Percentiles rank a stretch among this genome's conserved stretches.
These are phyloP conservation scores for Cylindrotheca closterium DNA, from an alignment of 108 stramenopile genomes.

Conservation along the genomic window DNA sequence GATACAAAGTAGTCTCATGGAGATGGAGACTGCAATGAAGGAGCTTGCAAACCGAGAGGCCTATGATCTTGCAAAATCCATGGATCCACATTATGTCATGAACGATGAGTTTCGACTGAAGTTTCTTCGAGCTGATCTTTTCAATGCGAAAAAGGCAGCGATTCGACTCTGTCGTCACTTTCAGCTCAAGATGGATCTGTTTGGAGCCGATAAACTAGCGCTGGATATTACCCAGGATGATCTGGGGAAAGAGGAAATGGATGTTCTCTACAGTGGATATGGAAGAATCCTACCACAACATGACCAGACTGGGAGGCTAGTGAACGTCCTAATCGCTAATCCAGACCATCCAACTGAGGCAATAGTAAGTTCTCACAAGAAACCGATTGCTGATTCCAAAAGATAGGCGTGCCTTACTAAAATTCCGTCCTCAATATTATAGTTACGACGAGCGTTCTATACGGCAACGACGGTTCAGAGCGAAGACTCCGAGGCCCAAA, in stretches of 20 bases:
- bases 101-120: slow-evolving; percentile 10
- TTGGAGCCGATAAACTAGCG: slow-evolving; percentile 21
- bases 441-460: slow-evolving; percentile 2
- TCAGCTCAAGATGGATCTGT: slow-evolving; percentile 21
- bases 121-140: slow-evolving; percentile 17
- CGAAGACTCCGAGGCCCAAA: slow-evolving; percentile 4
- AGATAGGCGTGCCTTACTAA: no score
- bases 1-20: not conserved
- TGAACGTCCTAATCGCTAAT: slow-evolving; percentile 1
- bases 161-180: slow-evolving; percentile 9
- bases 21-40: slow-evolving; percentile 3
- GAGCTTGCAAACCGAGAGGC: not conserved
- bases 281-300: slow-evolving; percentile 4
- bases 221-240: slow-evolving; percentile 26
- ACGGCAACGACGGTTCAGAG: not conserved
- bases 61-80: slow-evolving; percentile 8
- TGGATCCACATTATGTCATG: slow-evolving; percentile 12
- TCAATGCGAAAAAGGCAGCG: slow-evolving; percentile 9
- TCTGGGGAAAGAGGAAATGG: slow-evolving; percentile 24
- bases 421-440: no score
- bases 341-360: no score
- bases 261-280: not conserved
- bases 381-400: no score
- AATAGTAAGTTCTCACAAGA: no score
- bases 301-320: slow-evolving; percentile 17